phyloP scores from a whole-genome alignment of 257 asterid species.

The Asclepias syriaca region DNA sequence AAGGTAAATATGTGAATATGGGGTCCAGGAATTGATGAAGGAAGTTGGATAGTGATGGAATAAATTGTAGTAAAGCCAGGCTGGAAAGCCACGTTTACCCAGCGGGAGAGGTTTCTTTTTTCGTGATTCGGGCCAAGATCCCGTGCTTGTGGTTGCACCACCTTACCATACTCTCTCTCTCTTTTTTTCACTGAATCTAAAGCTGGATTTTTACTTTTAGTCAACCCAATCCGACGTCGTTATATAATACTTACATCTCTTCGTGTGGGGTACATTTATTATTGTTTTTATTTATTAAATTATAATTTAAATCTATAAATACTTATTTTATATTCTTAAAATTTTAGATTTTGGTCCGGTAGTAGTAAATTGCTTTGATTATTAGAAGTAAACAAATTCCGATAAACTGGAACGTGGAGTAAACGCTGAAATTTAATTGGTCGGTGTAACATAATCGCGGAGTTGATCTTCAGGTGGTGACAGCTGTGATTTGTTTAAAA shows the following conservation, averaged over 20 bases:
- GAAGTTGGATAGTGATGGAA: slow-evolving; percentile 10
- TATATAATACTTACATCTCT: neutral
- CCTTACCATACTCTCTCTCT: neutral
- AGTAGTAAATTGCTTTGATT: neutral
- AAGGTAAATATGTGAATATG: neutral
- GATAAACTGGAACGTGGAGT: neutral
- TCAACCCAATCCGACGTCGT: neutral
- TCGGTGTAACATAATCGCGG: neutral
- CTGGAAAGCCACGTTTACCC: slow-evolving; percentile 30
- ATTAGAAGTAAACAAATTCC: neutral
- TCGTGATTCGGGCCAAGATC: slow-evolving; percentile 7
- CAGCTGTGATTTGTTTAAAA: too few relatives aligned
- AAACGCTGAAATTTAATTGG: neutral
- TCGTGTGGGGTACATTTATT: neutral
- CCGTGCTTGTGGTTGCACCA: slow-evolving; percentile 22
- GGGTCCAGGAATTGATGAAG: slow-evolving; percentile 13
- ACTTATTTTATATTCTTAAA: too few relatives aligned
- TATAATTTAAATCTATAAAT: too few relatives aligned
- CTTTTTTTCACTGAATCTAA: neutral
- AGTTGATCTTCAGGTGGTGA: neutral
- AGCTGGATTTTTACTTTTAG: neutral
- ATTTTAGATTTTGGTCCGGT: too few relatives aligned
- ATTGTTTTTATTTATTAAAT: too few relatives aligned
- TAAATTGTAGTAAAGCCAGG: slow-evolving; percentile 23
- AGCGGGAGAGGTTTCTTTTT: neutral